Percentiles rank a stretch among this genome's conserved stretches.
These are phyloP conservation scores for Aureobasidium leucospermi DNA, from an alignment of 2,329 filamentous ascomycete genomes.

Conservation along the genomic window DNA sequence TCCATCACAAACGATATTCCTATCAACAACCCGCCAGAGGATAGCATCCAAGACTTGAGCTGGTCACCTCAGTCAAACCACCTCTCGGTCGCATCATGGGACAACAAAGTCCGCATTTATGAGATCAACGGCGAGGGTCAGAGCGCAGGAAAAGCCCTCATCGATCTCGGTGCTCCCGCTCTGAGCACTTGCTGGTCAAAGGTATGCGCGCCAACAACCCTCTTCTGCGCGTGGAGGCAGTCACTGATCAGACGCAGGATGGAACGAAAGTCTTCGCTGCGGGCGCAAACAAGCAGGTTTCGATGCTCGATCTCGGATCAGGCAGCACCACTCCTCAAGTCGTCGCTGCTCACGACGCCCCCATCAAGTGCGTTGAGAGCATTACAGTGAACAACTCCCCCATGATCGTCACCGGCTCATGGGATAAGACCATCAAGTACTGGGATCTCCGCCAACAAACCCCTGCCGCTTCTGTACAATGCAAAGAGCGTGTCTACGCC, in stretches of 20 bases:
- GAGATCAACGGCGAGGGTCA: conserved; percentile 73
- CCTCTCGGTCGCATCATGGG: conserved; percentile 88
- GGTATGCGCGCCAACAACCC: conserved; percentile 45
- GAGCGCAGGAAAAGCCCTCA: conserved; percentile 76
- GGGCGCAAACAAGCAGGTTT: conserved; percentile 84
- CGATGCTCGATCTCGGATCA: conserved; percentile 72
- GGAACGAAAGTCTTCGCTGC: conserved; percentile 81
- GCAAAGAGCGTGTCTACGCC: conserved; percentile 76
- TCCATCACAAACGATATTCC: conserved; percentile 86
- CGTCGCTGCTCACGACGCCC: conserved; percentile 77
- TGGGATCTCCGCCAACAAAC: conserved; percentile 67
- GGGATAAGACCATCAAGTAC: conserved; percentile 87
- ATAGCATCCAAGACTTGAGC: conserved; percentile 79
- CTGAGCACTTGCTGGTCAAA: conserved; percentile 81
- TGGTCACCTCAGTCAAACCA: conserved; percentile 76
- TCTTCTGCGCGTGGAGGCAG: neutral
- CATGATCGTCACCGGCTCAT: conserved; percentile 86
- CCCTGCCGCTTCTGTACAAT: conserved; percentile 58
- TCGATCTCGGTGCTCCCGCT: conserved; percentile 80
- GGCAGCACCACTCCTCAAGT: conserved; percentile 47
- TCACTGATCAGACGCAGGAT: conserved; percentile 51
- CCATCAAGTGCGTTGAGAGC: conserved; percentile 68
- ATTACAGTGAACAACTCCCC: conserved; percentile 55
- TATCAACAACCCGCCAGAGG: conserved; percentile 70
- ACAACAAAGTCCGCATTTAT: conserved; percentile 96